These are phyloP conservation scores for Heimioporus sp. DNA, from an alignment of 768 basidiomycete genomes.

Conservation along the genomic window DNA sequence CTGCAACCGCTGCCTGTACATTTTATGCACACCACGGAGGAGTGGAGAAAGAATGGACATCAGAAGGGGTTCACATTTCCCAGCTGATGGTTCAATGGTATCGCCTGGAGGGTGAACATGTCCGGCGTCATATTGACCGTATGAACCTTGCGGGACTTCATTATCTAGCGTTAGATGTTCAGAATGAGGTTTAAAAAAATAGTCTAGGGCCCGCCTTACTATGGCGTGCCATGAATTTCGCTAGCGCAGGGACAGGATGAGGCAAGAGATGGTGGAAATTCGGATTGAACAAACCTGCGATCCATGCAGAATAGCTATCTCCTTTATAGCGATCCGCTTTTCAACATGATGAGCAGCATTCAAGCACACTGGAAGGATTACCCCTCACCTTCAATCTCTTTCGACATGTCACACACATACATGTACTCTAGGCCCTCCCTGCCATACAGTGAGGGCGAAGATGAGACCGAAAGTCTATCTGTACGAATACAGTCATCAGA, in stretches of 20 bases:
- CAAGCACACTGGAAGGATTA: background rate
- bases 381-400: constrained; percentile 24
- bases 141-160: constrained; percentile 26
- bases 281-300: constrained; percentile 18
- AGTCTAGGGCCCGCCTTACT: constrained; percentile 17
- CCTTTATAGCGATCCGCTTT: constrained; percentile 10
- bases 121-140: constrained; percentile 22
- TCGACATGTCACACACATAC: constrained; percentile 26
- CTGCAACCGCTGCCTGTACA: constrained; percentile 27
- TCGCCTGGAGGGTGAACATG: constrained; percentile 29
- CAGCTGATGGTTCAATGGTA: background rate
- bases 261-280: background rate
- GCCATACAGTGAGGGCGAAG: constrained; percentile 30
- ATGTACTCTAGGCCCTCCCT: constrained; percentile 16
- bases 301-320: constrained; percentile 20
- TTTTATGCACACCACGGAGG: constrained; percentile 24
- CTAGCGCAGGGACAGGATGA: constrained; percentile 11
- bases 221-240: constrained; percentile 30
- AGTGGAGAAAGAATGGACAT: constrained; percentile 21
- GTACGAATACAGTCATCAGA: background rate
- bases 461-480: constrained; percentile 31
- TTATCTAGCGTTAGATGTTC: constrained; percentile 16
- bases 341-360: background rate
- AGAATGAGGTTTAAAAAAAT: background rate
- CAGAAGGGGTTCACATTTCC: constrained; percentile 18